Evolutionary conservation across 2,329 filamentous ascomycete genomes (phyloP), one percentile per base, ranked within the genome.

Genomic region (Aspergillus aculeatinus): DNA sequence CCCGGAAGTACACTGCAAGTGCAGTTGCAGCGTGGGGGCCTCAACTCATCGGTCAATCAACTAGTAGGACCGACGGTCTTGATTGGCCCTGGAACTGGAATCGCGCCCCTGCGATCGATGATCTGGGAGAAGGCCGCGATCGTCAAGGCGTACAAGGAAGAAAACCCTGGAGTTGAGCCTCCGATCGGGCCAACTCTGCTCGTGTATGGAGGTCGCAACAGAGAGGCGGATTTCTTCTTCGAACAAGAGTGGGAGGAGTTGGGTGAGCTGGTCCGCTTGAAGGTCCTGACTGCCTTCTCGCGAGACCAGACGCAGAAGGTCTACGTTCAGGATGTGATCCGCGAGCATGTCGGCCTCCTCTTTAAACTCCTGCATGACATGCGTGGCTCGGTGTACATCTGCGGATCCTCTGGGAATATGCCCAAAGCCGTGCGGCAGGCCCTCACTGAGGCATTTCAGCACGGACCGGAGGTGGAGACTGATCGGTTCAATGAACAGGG

Each of bases 151-250:
- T 72, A 70, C 35, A 67, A 69, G 31, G 60, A 70, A 14, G 66
- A 72, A 25, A 60, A 76, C 19, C 70, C 68, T 0, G 65, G 67
- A 2, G 60, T 68, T 4, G 69, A 74, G 48, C 63, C 60, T 4
- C 55, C 70, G 21, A 64, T 74, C 25, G 81, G 79, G 4, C 78
- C 80, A 0, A 82, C 82, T 3, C 67, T 91, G 0, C 80, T 99
- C 1, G 89, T 98, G 75, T 98, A 92, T 66, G 95, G 95, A 11
- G 92, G 90, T 65, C 87, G 95, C 33, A 96, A 91, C 68, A 77
- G 81, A 11, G 68, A 79, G 0, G 85, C 88, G 0, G 95, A 99
- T 73, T 97, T 86, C 76, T 93, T 92, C 77, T 99, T 95, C 73
- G 75, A 81, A 5, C 75, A 87, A 0, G 93, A 98, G 63, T 97